phyloP scores from a whole-genome alignment of 306 rosid genomes.

The Mucuna pruriens region DNA sequence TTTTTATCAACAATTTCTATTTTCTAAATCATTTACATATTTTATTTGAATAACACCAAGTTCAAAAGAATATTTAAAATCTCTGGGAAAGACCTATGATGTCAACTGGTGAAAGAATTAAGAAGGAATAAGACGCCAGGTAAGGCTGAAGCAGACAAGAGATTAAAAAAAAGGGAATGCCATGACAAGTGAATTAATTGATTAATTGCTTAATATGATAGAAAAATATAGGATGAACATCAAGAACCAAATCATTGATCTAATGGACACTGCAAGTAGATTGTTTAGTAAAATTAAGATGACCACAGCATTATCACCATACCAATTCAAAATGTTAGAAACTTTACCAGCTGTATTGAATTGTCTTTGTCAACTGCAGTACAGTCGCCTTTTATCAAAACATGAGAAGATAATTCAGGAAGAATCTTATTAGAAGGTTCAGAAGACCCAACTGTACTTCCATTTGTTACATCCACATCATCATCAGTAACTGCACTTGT shows the following conservation, averaged over 20 bases:
- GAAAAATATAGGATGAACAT: not conserved
- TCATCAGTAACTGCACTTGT: constrained; percentile 43
- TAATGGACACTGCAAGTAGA: not conserved
- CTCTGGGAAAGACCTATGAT: not conserved
- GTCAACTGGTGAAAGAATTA: not conserved
- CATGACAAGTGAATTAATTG: constrained; percentile 19
- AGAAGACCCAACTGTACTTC: constrained; percentile 35
- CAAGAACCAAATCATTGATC: constrained; percentile 5
- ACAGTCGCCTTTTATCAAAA: constrained; percentile 34
- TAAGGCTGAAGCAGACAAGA: constrained; percentile 17
- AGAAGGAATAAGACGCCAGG: not conserved
- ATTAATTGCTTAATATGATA: not conserved
- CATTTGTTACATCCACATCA: constrained; percentile 36
- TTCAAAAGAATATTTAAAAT: not conserved
- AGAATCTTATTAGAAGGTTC: constrained; percentile 46
- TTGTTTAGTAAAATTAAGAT: not conserved
- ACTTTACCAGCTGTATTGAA: constrained; percentile 60
- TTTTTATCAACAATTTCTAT: not conserved
- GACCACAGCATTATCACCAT: not conserved
- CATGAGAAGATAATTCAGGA: constrained; percentile 48
- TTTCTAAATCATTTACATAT: not conserved
- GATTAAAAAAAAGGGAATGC: not conserved
- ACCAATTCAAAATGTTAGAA: constrained; percentile 25
- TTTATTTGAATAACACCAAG: not conserved
- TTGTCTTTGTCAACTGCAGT: constrained; percentile 42